Conservation (phyloP, 768 basidiomycete species). For the Termitomyces sp. region DNA sequence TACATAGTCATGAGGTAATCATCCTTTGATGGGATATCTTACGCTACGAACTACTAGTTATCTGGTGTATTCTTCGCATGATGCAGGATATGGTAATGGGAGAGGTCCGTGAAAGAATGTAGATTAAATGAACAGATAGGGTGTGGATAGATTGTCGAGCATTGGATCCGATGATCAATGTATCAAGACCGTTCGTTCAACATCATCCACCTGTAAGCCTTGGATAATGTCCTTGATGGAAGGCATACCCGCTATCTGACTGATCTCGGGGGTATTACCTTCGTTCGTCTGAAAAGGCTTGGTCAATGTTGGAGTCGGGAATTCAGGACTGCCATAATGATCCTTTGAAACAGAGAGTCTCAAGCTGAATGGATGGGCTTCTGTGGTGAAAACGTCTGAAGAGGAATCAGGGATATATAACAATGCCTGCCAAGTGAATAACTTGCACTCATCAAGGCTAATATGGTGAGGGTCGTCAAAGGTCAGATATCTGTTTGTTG, state of each 20-base stretch:
- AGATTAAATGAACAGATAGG: not conserved
- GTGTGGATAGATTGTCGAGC: not conserved
- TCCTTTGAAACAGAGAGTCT: conserved; percentile 38
- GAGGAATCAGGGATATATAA: not conserved
- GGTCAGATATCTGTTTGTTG: conserved; percentile 55
- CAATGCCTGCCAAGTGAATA: not conserved
- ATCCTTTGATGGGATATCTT: too few species aligned
- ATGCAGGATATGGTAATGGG: not conserved
- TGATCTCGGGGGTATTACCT: conserved; percentile 20
- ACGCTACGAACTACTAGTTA: too few species aligned
- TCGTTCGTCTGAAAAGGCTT: conserved; percentile 6
- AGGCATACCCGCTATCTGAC: conserved; percentile 17
- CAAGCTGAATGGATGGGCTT: conserved; percentile 56
- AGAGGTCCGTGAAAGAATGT: not conserved
- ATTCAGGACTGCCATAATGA: conserved; percentile 25
- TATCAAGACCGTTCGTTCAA: not conserved
- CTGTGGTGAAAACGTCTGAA: conserved; percentile 64
- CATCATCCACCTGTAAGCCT: not conserved
- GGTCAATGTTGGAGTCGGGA: conserved; percentile 5
- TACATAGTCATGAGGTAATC: not conserved
- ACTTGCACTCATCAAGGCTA: conserved; percentile 61
- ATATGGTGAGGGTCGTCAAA: conserved; percentile 65
- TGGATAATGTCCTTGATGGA: conserved; percentile 7
- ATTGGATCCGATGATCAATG: not conserved
- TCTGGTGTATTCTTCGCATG: not conserved